Evolutionary conservation across 1,284 basidiomycete genomes (phyloP).

Genomic region (Sparassis latifolia): DNA sequence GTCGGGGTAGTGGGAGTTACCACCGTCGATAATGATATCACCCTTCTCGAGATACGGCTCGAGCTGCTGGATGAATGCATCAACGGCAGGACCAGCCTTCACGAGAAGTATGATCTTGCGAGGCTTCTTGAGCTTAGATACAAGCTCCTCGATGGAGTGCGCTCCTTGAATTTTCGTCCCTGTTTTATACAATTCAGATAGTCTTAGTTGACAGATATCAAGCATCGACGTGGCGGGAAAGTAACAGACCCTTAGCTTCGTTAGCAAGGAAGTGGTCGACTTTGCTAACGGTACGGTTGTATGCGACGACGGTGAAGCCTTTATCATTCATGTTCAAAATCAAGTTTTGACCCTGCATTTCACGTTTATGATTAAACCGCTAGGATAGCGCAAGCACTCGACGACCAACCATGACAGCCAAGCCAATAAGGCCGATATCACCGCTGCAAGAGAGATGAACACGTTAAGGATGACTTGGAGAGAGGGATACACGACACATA

Average conservation of each 20-base stretch:
- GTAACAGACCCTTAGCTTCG: constrained; percentile 87
- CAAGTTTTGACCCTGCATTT: constrained; percentile 82
- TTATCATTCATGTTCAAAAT: constrained; percentile 99
- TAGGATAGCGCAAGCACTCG: no score
- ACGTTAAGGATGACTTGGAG: constrained; percentile 1
- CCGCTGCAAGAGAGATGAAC: constrained; percentile 42
- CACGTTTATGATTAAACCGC: no score
- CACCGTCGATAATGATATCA: constrained; percentile 98
- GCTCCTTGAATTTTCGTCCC: constrained; percentile 95
- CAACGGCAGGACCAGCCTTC: constrained; percentile 79
- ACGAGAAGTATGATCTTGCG: constrained; percentile 96
- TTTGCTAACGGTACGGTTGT: constrained; percentile 96
- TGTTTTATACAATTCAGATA: constrained; percentile 25
- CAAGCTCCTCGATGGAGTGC: constrained; percentile 88
- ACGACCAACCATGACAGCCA: constrained; percentile 86
- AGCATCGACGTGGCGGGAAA: constrained; percentile 13
- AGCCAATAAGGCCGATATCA: constrained; percentile 90
- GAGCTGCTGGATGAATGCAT: constrained; percentile 72
- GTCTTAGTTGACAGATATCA: constrained; percentile 3
- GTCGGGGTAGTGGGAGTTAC: constrained; percentile 99
- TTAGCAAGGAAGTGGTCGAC: constrained; percentile 94
- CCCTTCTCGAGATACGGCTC: constrained; percentile 67
- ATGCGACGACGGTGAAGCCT: constrained; percentile 95
- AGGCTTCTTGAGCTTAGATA: constrained; percentile 73
- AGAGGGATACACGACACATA: constrained; percentile 20